Percentiles rank a stretch among this genome's conserved stretches.
These are phyloP conservation scores for Avena eriantha DNA, from an alignment of 176 grass and related monocot genomes.

Conservation along the genomic window DNA sequence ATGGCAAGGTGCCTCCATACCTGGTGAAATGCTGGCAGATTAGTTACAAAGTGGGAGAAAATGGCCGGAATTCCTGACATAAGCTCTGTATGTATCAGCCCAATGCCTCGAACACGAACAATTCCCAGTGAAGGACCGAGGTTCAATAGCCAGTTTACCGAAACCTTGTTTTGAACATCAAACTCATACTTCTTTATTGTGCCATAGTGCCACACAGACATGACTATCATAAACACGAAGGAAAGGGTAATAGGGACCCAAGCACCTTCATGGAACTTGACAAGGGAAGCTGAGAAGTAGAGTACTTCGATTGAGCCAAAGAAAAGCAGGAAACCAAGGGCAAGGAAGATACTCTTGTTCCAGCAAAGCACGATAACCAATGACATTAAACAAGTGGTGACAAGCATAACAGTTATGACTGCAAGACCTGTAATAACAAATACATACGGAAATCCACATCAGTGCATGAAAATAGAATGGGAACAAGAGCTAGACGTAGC, in stretches of 20 bases:
- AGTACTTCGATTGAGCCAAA: conserved; percentile 84
- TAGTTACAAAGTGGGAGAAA: conserved; percentile 97
- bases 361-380: conserved; percentile 91
- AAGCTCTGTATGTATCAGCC: conserved; percentile 91
- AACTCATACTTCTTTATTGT: conserved; percentile 96
- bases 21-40: conserved; percentile 98
- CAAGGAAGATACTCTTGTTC: conserved; percentile 81
- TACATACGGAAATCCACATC: not conserved
- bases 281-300: conserved; percentile 91
- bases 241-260: conserved; percentile 87
- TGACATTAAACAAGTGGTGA: conserved; percentile 97
- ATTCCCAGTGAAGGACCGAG: conserved; percentile 93
- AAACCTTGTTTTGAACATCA: conserved; percentile 96
- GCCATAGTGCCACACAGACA: conserved; percentile 97
- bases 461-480: not conserved
- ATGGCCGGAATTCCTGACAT: conserved; percentile 93
- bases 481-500: not conserved
- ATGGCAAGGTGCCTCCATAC: conserved; percentile 37
- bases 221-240: conserved; percentile 81
- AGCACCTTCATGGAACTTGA: conserved; percentile 94
- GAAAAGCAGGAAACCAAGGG: conserved; percentile 72
- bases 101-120: conserved; percentile 86
- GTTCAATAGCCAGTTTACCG: conserved; percentile 88
- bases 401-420: conserved; percentile 97
- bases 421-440: conserved; percentile 62